Evolutionary conservation across 371 early-diverging fungal genomes (phyloP).

Genomic region (Apophysomyces sp.): DNA sequence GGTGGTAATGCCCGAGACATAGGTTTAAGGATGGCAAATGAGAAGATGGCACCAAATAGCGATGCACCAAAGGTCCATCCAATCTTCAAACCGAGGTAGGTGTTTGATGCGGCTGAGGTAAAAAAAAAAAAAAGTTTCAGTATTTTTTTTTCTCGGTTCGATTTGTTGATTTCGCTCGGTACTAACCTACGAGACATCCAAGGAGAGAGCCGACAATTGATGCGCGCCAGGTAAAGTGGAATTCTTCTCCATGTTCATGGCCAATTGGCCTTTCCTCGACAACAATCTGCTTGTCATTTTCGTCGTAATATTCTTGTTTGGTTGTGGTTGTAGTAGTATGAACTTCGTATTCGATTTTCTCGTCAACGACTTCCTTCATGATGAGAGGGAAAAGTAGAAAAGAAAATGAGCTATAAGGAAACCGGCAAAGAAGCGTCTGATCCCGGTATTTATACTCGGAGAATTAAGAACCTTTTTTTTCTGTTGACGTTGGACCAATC

Average conservation of each 20-base stretch:
- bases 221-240: constrained; percentile 63
- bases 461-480: background rate
- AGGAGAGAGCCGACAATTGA: constrained; percentile 64
- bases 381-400: constrained; percentile 4
- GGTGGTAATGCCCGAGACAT: constrained; percentile 46
- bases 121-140: background rate
- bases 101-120: constrained; percentile 54
- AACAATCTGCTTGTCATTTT: constrained; percentile 19
- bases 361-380: constrained; percentile 11
- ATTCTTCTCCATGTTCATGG: constrained; percentile 25
- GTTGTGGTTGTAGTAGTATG: constrained; percentile 9
- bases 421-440: background rate
- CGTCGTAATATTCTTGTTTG: constrained; percentile 5
- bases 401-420: background rate
- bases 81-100: constrained; percentile 66
- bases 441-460: constrained; percentile 2
- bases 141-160: background rate
- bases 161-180: background rate
- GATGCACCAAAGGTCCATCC: constrained; percentile 70
- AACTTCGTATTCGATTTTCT: constrained; percentile 39
- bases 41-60: constrained; percentile 52
- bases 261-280: constrained; percentile 14
- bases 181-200: constrained; percentile 63
- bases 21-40: constrained; percentile 63
- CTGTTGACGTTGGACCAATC: background rate